Conservation (phyloP, 805 yeast species). For the Priceomyces castillae region DNA sequence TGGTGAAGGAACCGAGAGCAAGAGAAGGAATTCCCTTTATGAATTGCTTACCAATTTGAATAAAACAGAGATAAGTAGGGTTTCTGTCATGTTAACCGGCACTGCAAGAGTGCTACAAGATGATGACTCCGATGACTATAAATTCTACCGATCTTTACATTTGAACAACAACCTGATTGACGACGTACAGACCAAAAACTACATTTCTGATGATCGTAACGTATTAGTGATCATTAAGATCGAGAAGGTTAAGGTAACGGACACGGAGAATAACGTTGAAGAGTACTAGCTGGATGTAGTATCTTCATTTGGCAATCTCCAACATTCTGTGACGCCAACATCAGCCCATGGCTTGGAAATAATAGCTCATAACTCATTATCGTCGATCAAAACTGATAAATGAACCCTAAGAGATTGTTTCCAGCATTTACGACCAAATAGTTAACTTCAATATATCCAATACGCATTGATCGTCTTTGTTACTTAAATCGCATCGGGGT, state of each 20-base stretch:
- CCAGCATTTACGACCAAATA: too few species aligned
- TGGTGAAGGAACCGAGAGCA: conserved; percentile 4
- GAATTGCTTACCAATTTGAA: conserved; percentile 73
- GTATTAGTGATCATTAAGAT: conserved; percentile 67
- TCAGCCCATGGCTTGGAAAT: too few species aligned
- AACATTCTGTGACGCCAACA: too few species aligned
- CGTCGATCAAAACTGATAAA: too few species aligned
- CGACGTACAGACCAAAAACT: conserved; percentile 53
- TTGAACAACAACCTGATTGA: conserved; percentile 68
- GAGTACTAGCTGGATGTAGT: too few species aligned
- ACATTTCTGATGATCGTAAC: conserved; percentile 52
- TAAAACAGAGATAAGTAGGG: conserved; percentile 72
- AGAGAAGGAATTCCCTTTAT: conserved; percentile 28
- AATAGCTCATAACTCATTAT: too few species aligned
- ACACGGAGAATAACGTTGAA: conserved; percentile 60
- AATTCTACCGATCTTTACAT: conserved; percentile 60
- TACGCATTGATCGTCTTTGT: too few species aligned
- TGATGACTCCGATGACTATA: conserved; percentile 44
- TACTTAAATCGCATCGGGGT: too few species aligned
- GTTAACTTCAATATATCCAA: too few species aligned
- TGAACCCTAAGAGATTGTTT: too few species aligned
- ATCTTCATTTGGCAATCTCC: too few species aligned
- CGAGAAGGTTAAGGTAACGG: conserved; percentile 73
- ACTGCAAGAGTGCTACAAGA: conserved; percentile 51
- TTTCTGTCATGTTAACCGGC: conserved; percentile 81